Percentiles rank a stretch among this genome's conserved stretches.
phyloP scores from a whole-genome alignment of 208 protist genomes.

The Crithidia acanthocephali region DNA sequence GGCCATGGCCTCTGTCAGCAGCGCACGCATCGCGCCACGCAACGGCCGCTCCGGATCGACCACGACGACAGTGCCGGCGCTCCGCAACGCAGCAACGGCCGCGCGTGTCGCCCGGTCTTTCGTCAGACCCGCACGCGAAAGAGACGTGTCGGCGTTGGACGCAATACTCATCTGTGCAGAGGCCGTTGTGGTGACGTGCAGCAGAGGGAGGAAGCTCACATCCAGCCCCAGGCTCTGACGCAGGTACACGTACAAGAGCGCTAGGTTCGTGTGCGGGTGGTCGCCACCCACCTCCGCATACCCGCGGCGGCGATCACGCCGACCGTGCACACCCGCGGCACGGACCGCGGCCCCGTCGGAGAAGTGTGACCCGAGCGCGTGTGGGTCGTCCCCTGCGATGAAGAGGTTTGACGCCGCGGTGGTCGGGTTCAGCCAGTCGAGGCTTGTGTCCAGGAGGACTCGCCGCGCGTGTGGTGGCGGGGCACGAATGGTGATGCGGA shows the following conservation, averaged over 20 bases:
- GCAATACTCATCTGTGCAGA: no score
- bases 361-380: constrained; percentile 8
- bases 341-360: no score
- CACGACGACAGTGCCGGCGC: constrained; percentile 47
- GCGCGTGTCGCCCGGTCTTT: no score
- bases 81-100: constrained; percentile 12
- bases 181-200: constrained; percentile 12
- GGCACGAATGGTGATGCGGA: constrained; percentile 42
- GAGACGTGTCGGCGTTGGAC: no score
- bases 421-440: constrained; percentile 94
- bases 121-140: no score
- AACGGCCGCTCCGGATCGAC: constrained; percentile 56
- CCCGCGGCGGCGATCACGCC: neutral
- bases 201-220: constrained; percentile 54
- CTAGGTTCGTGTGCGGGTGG: constrained; percentile 96
- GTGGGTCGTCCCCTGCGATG: constrained; percentile 94
- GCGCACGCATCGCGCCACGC: constrained; percentile 23
- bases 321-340: neutral
- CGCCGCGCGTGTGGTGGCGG: constrained; percentile 81
- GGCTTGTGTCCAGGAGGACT: constrained; percentile 95
- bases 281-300: constrained; percentile 95
- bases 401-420: constrained; percentile 43
- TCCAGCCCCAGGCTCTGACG: constrained; percentile 42
- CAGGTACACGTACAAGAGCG: constrained; percentile 74
- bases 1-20: constrained; percentile 36